These are phyloP conservation scores for Wallacemonas sp. DNA, from an alignment of 208 protist genomes.

Conservation along the genomic window DNA sequence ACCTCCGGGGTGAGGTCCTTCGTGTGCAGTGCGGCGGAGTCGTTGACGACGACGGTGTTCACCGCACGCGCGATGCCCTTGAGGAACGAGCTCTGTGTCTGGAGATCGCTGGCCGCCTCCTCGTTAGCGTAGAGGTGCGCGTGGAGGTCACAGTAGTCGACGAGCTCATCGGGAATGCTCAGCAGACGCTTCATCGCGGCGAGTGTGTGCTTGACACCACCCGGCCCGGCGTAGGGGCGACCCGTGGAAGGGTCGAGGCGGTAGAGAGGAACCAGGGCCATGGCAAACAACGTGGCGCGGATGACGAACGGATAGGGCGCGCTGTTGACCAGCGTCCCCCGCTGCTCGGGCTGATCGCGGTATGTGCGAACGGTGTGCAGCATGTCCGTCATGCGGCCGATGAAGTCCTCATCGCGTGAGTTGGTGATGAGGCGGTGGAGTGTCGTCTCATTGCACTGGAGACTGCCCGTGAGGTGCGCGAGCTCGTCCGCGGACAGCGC, in stretches of 20 bases:
- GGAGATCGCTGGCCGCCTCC: conserved; percentile 21
- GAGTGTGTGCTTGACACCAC: conserved; percentile 22
- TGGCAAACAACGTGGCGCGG: conserved; percentile 51
- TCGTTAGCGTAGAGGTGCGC: conserved; percentile 58
- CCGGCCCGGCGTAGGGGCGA: conserved; percentile 21
- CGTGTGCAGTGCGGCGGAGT: conserved; percentile 8
- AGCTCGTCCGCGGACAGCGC: conserved; percentile 4
- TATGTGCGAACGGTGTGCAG: conserved; percentile 20
- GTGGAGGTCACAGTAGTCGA: conserved; percentile 63
- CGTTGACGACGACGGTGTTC: conserved; percentile 18
- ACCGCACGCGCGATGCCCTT: conserved; percentile 32
- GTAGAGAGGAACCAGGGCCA: conserved; percentile 45
- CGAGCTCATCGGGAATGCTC: conserved; percentile 32
- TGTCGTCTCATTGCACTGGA: conserved; percentile 21
- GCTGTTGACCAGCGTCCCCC: not conserved
- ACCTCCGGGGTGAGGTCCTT: conserved; percentile 36
- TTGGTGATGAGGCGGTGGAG: conserved; percentile 24
- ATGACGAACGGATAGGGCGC: conserved; percentile 42
- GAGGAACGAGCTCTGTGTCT: conserved; percentile 34
- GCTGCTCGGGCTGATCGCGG: conserved; percentile 8
- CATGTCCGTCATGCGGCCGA: conserved; percentile 27
- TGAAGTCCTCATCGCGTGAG: conserved; percentile 40
- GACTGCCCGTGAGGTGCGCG: conserved; percentile 7
- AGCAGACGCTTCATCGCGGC: conserved; percentile 26
- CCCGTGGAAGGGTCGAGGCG: conserved; percentile 20